phyloP scores from a whole-genome alignment of 2,329 filamentous ascomycete genomes.

The Apiospora marii region DNA sequence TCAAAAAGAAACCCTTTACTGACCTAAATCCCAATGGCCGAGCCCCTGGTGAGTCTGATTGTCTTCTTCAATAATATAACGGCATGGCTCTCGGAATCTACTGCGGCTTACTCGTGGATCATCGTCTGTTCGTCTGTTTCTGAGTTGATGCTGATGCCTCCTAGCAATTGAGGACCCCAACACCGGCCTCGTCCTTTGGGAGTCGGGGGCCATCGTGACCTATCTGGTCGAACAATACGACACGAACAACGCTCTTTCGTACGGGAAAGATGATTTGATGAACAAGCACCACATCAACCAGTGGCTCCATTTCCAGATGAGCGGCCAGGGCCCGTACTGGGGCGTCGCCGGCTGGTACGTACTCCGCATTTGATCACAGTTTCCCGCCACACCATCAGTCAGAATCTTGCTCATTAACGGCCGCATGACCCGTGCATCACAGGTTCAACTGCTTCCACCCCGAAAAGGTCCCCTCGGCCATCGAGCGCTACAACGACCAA shows the following conservation, averaged over 20 bases:
- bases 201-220: constrained; percentile 55
- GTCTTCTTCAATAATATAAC: not conserved
- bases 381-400: too few species aligned
- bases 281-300: constrained; percentile 47
- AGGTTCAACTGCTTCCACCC: constrained; percentile 34
- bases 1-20: constrained; percentile 41
- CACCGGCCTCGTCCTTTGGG: constrained; percentile 39
- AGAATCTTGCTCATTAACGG: too few species aligned
- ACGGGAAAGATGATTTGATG: constrained; percentile 35
- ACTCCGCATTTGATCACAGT: too few species aligned
- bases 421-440: too few species aligned
- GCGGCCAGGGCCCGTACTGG: constrained; percentile 53
- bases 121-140: too few species aligned
- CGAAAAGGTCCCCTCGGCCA: constrained; percentile 39
- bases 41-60: constrained; percentile 31
- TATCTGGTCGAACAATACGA: constrained; percentile 56
- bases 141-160: too few species aligned
- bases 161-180: constrained; percentile 46
- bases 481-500: constrained; percentile 40
- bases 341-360: constrained; percentile 45
- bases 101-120: too few species aligned
- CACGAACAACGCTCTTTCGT: constrained; percentile 48
- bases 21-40: constrained; percentile 45
- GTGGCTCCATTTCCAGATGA: constrained; percentile 53
- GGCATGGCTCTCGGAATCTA: not conserved